Evolutionary conservation across 2,329 filamentous ascomycete genomes (phyloP).

Genomic region (Fonsecaea nubica): DNA sequence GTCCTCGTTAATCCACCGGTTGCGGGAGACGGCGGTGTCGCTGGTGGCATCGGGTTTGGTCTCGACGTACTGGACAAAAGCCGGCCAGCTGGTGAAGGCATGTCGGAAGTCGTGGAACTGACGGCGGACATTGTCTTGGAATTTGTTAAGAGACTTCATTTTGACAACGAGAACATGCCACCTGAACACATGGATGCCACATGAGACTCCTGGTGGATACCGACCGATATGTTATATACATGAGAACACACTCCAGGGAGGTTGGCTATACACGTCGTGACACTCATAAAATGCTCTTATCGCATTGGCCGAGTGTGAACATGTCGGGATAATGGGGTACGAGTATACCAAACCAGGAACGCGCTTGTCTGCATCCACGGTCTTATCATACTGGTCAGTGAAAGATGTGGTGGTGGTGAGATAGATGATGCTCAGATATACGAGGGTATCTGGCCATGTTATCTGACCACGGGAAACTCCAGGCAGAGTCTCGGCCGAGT

Average conservation of each 20-base stretch:
- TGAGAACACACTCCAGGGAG: not conserved
- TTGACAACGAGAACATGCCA: not conserved
- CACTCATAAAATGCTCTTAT: constrained; percentile 1
- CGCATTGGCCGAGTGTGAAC: constrained; percentile 3
- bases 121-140: constrained; percentile 13
- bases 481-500: constrained; percentile 6
- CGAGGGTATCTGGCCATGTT: not conserved
- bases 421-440: not conserved
- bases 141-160: constrained; percentile 11
- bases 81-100: constrained; percentile 26
- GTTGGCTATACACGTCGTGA: not conserved
- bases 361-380: not conserved
- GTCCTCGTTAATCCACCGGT: constrained; percentile 32
- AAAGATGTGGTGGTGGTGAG: not conserved
- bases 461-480: constrained; percentile 1
- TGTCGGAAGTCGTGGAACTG: constrained; percentile 18
- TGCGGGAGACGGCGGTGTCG: constrained; percentile 6
- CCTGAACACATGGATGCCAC: not conserved
- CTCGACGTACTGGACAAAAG: constrained; percentile 26
- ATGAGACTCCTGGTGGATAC: constrained; percentile 2
- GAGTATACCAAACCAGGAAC: not conserved
- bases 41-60: constrained; percentile 16
- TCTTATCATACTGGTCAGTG: constrained; percentile 10
- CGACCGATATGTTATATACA: constrained; percentile 5
- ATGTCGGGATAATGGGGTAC: not conserved